Base-by-base conservation (phyloP, 352 stramenopile genomes). In the Aphanomyces stellatus region DNA sequence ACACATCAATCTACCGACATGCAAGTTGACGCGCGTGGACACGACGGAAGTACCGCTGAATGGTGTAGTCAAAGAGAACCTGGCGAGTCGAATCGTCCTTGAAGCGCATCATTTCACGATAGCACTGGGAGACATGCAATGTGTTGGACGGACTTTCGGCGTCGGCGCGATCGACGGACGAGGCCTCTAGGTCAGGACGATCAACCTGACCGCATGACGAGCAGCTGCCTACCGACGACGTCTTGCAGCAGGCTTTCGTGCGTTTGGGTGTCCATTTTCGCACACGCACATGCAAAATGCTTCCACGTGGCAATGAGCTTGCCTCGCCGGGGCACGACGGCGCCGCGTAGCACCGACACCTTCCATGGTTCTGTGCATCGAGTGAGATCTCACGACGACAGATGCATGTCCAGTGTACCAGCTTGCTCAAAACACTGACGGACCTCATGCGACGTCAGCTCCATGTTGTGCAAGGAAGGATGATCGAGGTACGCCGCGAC, bases 1-100 rank as follows among this genome's bases (percentile, higher is more conserved):
- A 53, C 83, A 92, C 27, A 88, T 70, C 19, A 81, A 71, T 66
- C 90, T 82, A 13, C 81, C 65, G 10, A n/a, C n/a, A n/a, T n/a
- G n/a, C n/a, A n/a, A n/a, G n/a, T n/a, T n/a, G n/a, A n/a, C n/a
- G n/a, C n/a, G n/a, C n/a, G n/a, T n/a, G n/a, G n/a, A n/a, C n/a
- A 72, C 74, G 6, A 87, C 48, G 2, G 72, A 49, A 27, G 17
- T 24, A 34, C 53, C 19, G 55, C 31, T 59, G 53, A 51, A 43
- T 46, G 2, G 53, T 55, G 22, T 46, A 53, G 22, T 71, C n/a
- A 15, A 61, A 59, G 28, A 48, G 24, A 2, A 35, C n/a, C 2
- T 71, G 68, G 15, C 40, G 51, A 2, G 64, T 1, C 19, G 42
- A 56, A n/a, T 61, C 51, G 1, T 66, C 55, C 1, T 55, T 59